Conservation (phyloP, 768 basidiomycete species). For the Russula compacta region DNA sequence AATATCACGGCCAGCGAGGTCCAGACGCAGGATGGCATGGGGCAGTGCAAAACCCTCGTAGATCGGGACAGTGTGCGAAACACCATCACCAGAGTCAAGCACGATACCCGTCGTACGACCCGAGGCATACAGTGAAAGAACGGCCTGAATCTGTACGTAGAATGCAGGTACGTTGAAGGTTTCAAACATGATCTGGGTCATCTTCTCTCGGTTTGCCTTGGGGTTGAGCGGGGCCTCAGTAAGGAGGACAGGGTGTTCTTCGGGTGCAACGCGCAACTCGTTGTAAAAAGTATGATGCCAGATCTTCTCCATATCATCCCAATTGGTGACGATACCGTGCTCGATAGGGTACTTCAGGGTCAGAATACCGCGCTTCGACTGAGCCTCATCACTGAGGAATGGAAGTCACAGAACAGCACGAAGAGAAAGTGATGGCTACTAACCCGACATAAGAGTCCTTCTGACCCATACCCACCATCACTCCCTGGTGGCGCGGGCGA, state of each 20-base stretch:
- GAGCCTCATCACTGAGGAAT: conserved; percentile 67
- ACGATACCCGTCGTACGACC: conserved; percentile 95
- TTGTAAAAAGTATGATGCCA: conserved; percentile 97
- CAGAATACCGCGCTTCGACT: conserved; percentile 92
- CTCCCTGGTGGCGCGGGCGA: conserved; percentile 88
- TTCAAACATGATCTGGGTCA: conserved; percentile 76
- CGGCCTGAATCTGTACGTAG: conserved; percentile 68
- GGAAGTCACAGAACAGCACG: conserved; percentile 13
- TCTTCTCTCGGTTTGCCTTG: conserved; percentile 66
- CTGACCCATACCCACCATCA: conserved; percentile 96
- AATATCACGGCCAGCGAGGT: conserved; percentile 88
- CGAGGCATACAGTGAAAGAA: conserved; percentile 78
- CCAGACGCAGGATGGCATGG: conserved; percentile 87
- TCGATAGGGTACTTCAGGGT: conserved; percentile 91
- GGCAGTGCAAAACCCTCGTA: conserved; percentile 92
- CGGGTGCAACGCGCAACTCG: conserved; percentile 68
- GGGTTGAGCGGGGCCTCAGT: conserved; percentile 70
- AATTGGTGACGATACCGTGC: conserved; percentile 94
- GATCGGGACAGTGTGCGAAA: conserved; percentile 92
- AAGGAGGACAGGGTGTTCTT: conserved; percentile 65
- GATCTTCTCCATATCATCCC: conserved; percentile 99
- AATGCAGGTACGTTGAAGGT: conserved; percentile 70
- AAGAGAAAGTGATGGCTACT: conserved; percentile 22
- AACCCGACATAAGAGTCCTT: conserved; percentile 96
- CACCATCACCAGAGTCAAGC: conserved; percentile 93